Evolutionary conservation across 2,329 filamentous ascomycete genomes (phyloP), one percentile per base, ranked within the genome.

Genomic region (Colletotrichum sp.): DNA sequence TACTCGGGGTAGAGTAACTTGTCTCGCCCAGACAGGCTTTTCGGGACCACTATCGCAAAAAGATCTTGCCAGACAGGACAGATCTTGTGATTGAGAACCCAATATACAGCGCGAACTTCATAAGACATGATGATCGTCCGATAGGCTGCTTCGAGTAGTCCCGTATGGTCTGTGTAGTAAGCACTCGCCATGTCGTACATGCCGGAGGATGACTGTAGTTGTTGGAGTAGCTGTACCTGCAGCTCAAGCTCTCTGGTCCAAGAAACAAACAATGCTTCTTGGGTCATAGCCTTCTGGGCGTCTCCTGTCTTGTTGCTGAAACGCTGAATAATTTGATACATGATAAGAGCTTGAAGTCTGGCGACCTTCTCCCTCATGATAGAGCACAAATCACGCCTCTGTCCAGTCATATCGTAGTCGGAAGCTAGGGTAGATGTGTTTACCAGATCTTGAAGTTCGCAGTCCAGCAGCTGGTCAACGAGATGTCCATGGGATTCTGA

Each of bases 261-360:
- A 8, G 70, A 73, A 4, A 36, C 66, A 21, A 73, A 64, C 6
- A 73, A 26, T 8, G 65, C 65, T 21, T 73, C 70, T 8, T 73
- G 21, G 8, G 34, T 12, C 13, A 36, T 38, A 10, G 70, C 36
- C 24, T 62, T 73, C 26, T 15, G 16, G 12, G 68, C 18, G 15
- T 73, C 36, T 1, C 30, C 18, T 9, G 30, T 30, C 16, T 16
- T 56, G 38, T 64, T 24, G 26, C 70, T 73, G 30, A 69, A 73
- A 10, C 36, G n/a, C 30, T 58, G 55, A 6, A 73, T 73, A 15
- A 73, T 73, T n/a, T 73, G 70, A 30, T 69, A 64, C 65, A 73
- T 38, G 16, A 5, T 69, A n/a, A 73, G 38, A 12, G 65, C 55
- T 26, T 73, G 70, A 21, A 73, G 56, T 16, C 65, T 61, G 5